Conservation (phyloP, 2,329 filamentous ascomycete species). For the Trichophaea hybrida region DNA sequence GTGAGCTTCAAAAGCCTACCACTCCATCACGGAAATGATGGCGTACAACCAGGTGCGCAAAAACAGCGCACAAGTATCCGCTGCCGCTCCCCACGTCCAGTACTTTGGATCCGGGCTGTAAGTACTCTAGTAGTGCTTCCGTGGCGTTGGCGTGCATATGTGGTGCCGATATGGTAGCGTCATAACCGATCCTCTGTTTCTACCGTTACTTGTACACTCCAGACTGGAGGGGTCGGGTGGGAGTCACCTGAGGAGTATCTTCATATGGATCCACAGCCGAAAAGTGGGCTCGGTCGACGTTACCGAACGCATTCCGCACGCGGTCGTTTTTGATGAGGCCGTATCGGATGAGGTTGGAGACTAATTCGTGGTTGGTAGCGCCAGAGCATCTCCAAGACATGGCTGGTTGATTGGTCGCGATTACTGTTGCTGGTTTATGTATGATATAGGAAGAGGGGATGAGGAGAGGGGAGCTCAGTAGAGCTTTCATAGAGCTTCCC, state of each 20-base stretch:
- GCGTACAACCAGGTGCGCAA: slow-evolving; percentile 59
- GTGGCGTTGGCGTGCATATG: slow-evolving; percentile 28
- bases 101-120: slow-evolving; percentile 34
- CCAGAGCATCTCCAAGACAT: slow-evolving; percentile 93
- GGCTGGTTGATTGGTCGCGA: too few relatives aligned
- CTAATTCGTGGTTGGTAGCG: slow-evolving; percentile 54
- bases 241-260: slow-evolving; percentile 44
- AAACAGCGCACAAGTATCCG: slow-evolving; percentile 74
- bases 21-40: neutral
- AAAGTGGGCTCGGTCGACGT: slow-evolving; percentile 78
- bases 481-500: too few relatives aligned
- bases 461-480: too few relatives aligned
- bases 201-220: neutral
- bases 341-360: slow-evolving; percentile 61
- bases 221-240: neutral
- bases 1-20: slow-evolving; percentile 5
- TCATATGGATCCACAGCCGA: slow-evolving; percentile 56
- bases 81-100: slow-evolving; percentile 63
- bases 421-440: too few relatives aligned
- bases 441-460: too few relatives aligned
- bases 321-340: slow-evolving; percentile 56
- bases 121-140: slow-evolving; percentile 29
- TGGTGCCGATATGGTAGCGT: slow-evolving; percentile 48
- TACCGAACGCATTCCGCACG: slow-evolving; percentile 68
- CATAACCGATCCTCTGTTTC: slow-evolving; percentile 45